Conservation (phyloP, 2,329 filamentous ascomycete genomes). For the Talaromyces marneffei region DNA sequence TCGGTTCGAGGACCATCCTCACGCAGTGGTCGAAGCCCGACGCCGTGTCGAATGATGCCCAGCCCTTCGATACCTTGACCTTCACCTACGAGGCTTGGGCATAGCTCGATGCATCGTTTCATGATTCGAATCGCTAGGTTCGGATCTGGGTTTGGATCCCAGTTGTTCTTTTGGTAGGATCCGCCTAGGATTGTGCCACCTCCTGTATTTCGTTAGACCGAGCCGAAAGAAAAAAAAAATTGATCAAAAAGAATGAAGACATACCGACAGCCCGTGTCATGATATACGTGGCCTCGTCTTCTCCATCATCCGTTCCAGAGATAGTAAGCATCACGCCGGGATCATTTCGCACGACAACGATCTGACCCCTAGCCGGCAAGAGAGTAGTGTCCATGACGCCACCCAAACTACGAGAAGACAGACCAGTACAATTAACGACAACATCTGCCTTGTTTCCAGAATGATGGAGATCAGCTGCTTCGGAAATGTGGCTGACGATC, state of each 20-base stretch:
- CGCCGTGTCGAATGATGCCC: constrained; percentile 71
- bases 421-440: constrained; percentile 78
- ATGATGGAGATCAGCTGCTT: constrained; percentile 56
- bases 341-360: constrained; percentile 76
- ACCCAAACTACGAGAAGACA: constrained; percentile 68
- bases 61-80: constrained; percentile 61
- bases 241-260: not conserved
- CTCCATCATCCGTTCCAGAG: constrained; percentile 59
- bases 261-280: constrained; percentile 64
- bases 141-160: constrained; percentile 72
- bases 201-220: constrained; percentile 18
- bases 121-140: constrained; percentile 79
- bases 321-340: constrained; percentile 62
- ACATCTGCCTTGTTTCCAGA: constrained; percentile 52
- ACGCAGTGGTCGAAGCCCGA: constrained; percentile 72
- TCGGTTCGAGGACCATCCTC: constrained; percentile 70
- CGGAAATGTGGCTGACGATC: constrained; percentile 62
- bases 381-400: constrained; percentile 73
- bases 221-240: too few relatives aligned
- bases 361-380: constrained; percentile 73
- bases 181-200: constrained; percentile 85
- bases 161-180: constrained; percentile 71
- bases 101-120: constrained; percentile 51
- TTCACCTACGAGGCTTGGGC: constrained; percentile 30
- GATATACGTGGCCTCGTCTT: constrained; percentile 68